These are phyloP conservation scores for Xylaria palmicola DNA, from an alignment of 495 filamentous ascomycete genomes.

Conservation along the genomic window DNA sequence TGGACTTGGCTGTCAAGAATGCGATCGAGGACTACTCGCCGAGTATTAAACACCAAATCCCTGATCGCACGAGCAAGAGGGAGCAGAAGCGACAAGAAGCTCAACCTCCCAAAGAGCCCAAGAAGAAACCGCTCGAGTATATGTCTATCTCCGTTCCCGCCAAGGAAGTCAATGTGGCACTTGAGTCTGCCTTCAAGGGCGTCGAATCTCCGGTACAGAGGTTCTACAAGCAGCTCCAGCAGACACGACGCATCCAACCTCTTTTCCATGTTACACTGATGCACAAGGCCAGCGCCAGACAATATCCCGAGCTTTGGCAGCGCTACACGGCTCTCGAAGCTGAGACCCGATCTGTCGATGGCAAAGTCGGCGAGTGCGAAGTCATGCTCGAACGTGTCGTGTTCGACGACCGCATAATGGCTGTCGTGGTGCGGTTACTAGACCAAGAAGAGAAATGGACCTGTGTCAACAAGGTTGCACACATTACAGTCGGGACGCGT, in stretches of 20 bases:
- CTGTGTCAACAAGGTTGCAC: slow-evolving; percentile 75
- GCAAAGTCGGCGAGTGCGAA: slow-evolving; percentile 45
- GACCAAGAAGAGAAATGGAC: slow-evolving; percentile 55
- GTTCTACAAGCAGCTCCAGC: slow-evolving; percentile 75
- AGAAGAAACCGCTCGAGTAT: slow-evolving; percentile 68
- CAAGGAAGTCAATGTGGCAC: slow-evolving; percentile 54
- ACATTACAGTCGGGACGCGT: slow-evolving; percentile 86
- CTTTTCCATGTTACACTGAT: slow-evolving; percentile 95
- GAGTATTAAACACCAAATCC: slow-evolving; percentile 68
- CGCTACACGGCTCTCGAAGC: slow-evolving; percentile 55
- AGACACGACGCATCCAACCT: slow-evolving; percentile 70
- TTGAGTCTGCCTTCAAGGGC: slow-evolving; percentile 66
- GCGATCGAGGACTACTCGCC: slow-evolving; percentile 80
- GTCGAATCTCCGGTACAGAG: slow-evolving; percentile 48
- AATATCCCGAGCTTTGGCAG: slow-evolving; percentile 69
- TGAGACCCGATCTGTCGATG: slow-evolving; percentile 33
- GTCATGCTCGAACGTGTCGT: slow-evolving; percentile 62
- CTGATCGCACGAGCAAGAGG: slow-evolving; percentile 41
- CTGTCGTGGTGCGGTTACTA: slow-evolving; percentile 72
- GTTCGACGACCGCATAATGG: slow-evolving; percentile 83
- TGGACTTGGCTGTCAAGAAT: slow-evolving; percentile 75
- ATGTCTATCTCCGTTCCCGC: slow-evolving; percentile 68
- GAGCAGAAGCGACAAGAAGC: slow-evolving; percentile 41
- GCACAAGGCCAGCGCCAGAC: slow-evolving; percentile 63
- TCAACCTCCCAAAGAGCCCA: slow-evolving; percentile 24